Evolutionary conservation across 768 basidiomycete species (phyloP), one percentile per base, ranked within the genome.

Genomic region (Leccinum longicurvipes): DNA sequence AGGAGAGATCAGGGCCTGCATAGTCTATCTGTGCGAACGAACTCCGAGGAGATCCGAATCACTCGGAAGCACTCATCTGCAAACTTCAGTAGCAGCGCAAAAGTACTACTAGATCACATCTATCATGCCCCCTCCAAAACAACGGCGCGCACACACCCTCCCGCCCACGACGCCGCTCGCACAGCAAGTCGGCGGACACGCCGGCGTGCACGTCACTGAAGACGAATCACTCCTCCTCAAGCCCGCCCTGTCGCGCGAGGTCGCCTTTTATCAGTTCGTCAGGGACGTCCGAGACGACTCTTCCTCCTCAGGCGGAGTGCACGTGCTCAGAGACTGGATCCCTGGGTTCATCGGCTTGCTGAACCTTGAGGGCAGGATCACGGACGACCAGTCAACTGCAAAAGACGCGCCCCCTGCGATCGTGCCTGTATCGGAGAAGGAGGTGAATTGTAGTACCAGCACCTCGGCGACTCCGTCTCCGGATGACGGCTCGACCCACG

Each of bases 201-300:
- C 81, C 4, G 85, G 87, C 19, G 80, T 95, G n/a, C 76, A 82
- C 44, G 76, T 83, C 6, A 84, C 82, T 4, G 86, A 85, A 58
- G 87, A 91, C 62, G 84, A 82, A 14, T 84, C 84, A 2, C 81
- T 93, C n/a, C 72, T 96, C 42, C 85, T 93, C 75, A 95, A 96
- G 71, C 83, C 86, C 6, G 82, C 85, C 15, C 72, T 84, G 11
- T 78, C 77, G 0, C 70, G 73, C 34, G 93, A 96, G 65, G 75
- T 83, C 34, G 74, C 74, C 21, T 94, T 94, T 68, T 96, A 95
- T 71, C 79, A 84, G 55, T 60, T 70, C 32, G 68, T 87, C 29
- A 56, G 68, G 52, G 68, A 70, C 15, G 29, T 54, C 48, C 73
- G 6, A 12, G 21, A 44, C 9, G 9, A 39, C 9, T 57, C 58